Evolutionary conservation across 2,329 filamentous ascomycete genomes (phyloP).

Genomic region (Diaporthe sp.): DNA sequence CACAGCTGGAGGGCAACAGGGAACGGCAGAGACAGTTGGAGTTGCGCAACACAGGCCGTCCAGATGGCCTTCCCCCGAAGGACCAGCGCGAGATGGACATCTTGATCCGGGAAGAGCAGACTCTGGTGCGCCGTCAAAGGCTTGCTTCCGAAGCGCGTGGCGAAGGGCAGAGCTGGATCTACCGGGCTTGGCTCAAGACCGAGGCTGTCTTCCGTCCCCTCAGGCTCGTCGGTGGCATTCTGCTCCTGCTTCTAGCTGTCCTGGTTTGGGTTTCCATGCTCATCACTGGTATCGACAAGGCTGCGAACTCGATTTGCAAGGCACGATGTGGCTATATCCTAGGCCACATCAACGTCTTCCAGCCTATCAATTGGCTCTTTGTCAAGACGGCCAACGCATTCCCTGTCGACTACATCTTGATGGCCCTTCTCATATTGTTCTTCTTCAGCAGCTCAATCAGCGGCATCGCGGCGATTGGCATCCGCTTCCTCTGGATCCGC

Average conservation of each 20-base stretch:
- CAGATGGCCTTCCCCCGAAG: conserved; percentile 81
- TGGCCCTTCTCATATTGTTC: conserved; percentile 84
- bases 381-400: conserved; percentile 85
- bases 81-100: conserved; percentile 90
- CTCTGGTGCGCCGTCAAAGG: conserved; percentile 87
- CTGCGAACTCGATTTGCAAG: conserved; percentile 94
- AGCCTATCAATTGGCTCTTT: conserved; percentile 92
- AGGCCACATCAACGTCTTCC: conserved; percentile 88
- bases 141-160: conserved; percentile 85
- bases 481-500: conserved; percentile 94
- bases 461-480: conserved; percentile 87
- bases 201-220: conserved; percentile 87
- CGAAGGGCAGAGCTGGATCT: conserved; percentile 78
- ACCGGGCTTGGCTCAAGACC: conserved; percentile 81
- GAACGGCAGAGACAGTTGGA: conserved; percentile 94
- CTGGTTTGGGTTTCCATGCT: conserved; percentile 92
- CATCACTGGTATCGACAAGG: conserved; percentile 95
- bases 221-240: conserved; percentile 85
- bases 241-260: conserved; percentile 79
- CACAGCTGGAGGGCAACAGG: conserved; percentile 86
- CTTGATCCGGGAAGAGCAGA: conserved; percentile 90
- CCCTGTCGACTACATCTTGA: conserved; percentile 91
- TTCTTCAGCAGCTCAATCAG: conserved; percentile 91
- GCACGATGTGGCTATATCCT: conserved; percentile 91
- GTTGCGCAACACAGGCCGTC: conserved; percentile 80